Evolutionary conservation across 768 basidiomycete genomes (phyloP).

Genomic region (Strobilomyces dryophilus): DNA sequence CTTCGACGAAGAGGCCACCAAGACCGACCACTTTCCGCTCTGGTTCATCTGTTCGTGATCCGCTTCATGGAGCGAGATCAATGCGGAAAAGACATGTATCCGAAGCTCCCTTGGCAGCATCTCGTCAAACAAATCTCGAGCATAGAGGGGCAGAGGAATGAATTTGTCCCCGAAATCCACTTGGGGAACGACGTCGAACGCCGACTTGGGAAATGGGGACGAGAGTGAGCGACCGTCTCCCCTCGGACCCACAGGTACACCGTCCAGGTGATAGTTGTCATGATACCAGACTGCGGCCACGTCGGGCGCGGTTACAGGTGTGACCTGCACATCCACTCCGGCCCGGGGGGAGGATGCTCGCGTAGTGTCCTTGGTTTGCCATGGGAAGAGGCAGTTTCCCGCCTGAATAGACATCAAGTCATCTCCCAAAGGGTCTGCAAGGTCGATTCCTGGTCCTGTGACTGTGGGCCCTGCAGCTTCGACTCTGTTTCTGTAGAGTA

Average conservation of each 20-base stretch:
- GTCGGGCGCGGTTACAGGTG: slow-evolving; percentile 5
- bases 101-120: slow-evolving; percentile 68
- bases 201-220: slow-evolving; percentile 57
- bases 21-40: slow-evolving; percentile 55
- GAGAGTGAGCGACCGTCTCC: slow-evolving; percentile 61
- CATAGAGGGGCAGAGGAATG: slow-evolving; percentile 40
- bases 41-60: slow-evolving; percentile 47
- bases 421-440: slow-evolving; percentile 7
- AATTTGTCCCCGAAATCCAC: slow-evolving; percentile 45
- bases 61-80: slow-evolving; percentile 55
- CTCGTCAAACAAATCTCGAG: slow-evolving; percentile 64
- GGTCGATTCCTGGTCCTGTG: slow-evolving; percentile 3
- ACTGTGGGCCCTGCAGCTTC: slow-evolving; percentile 15
- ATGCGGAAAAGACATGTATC: slow-evolving; percentile 50
- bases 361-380: slow-evolving; percentile 35
- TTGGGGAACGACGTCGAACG: slow-evolving; percentile 54
- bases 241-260: slow-evolving; percentile 27
- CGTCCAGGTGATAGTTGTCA: slow-evolving; percentile 17
- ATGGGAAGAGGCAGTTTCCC: slow-evolving; percentile 39
- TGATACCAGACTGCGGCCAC: slow-evolving; percentile 9
- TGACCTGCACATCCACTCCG: slow-evolving; percentile 14
- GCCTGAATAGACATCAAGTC: slow-evolving; percentile 25
- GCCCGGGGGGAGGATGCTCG: slow-evolving; percentile 10
- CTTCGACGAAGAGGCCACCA: slow-evolving; percentile 56
- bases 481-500: slow-evolving; percentile 43